Percentiles rank a stretch among this genome's conserved stretches.
Evolutionary conservation across 345 rosid species (phyloP).

Genomic region (Populus deltoides): DNA sequence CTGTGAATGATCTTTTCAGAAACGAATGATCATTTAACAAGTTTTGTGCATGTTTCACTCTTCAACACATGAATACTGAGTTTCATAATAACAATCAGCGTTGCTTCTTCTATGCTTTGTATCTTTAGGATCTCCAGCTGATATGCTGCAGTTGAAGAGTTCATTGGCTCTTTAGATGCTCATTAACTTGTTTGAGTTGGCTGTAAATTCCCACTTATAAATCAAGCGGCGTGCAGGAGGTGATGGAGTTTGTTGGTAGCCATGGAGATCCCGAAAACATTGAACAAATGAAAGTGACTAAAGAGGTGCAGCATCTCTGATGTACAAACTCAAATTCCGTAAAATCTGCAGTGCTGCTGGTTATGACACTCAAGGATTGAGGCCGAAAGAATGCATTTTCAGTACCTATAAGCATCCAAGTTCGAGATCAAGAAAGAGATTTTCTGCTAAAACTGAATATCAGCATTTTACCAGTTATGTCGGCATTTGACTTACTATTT

Average conservation of each 20-base stretch:
- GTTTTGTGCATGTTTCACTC: neutral
- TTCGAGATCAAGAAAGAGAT: too few species aligned
- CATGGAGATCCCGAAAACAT: conserved; percentile 13
- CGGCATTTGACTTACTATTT: neutral
- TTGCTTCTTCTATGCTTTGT: neutral
- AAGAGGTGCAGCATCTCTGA: conserved; percentile 39
- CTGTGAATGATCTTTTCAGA: neutral
- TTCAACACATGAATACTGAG: neutral
- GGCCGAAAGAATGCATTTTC: neutral
- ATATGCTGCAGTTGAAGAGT: neutral
- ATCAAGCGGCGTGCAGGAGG: conserved; percentile 4
- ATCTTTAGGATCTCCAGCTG: neutral
- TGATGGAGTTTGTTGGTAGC: conserved; percentile 12
- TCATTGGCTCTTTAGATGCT: too few species aligned
- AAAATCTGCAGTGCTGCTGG: neutral
- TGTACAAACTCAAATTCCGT: neutral
- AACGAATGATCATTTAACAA: neutral
- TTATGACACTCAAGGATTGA: neutral
- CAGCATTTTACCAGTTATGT: neutral
- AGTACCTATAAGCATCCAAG: neutral
- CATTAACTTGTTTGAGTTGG: neutral
- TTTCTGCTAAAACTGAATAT: neutral
- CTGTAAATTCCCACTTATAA: conserved; percentile 10
- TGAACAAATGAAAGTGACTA: conserved; percentile 34
- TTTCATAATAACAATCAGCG: neutral